These are phyloP conservation scores for Ophiosphaerella narmari DNA, from an alignment of 2,329 filamentous ascomycete genomes.

Conservation along the genomic window DNA sequence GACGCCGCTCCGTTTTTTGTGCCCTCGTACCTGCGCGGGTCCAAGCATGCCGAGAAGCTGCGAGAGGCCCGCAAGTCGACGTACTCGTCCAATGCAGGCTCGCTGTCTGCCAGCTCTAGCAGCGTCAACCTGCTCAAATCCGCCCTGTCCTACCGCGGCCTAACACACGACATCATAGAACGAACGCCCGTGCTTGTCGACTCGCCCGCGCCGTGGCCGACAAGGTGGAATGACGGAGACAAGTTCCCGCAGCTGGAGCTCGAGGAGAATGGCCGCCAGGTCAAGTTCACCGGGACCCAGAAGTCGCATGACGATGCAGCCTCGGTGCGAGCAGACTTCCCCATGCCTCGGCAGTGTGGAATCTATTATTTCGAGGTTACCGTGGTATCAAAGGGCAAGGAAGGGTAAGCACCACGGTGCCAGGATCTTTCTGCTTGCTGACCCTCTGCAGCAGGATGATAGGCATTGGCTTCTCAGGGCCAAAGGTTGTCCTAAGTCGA, in stretches of 20 bases:
- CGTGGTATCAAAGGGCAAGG: constrained; percentile 68
- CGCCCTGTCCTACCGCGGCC: constrained; percentile 71
- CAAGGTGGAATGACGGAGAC: constrained; percentile 80
- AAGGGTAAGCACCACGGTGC: constrained; percentile 58
- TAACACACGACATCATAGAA: constrained; percentile 85
- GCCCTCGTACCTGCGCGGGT: constrained; percentile 80
- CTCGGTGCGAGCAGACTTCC: constrained; percentile 78
- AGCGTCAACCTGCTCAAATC: constrained; percentile 65
- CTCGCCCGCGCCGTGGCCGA: constrained; percentile 73
- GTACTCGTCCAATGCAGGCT: constrained; percentile 52
- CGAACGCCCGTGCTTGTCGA: constrained; percentile 65
- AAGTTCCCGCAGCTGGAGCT: constrained; percentile 76
- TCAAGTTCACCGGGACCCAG: constrained; percentile 62
- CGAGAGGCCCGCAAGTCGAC: constrained; percentile 65
- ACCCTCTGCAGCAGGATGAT: constrained; percentile 47
- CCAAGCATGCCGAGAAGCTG: constrained; percentile 76
- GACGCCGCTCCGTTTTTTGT: constrained; percentile 67
- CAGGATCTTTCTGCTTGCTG: constrained; percentile 12
- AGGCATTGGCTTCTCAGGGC: constrained; percentile 65
- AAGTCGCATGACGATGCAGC: constrained; percentile 75
- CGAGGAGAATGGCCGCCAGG: constrained; percentile 71
- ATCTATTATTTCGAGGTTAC: constrained; percentile 91
- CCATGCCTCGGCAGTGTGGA: constrained; percentile 86
- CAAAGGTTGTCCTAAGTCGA: constrained; percentile 63
- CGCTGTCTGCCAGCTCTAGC: constrained; percentile 61